A percentile compares a stretch with the other conserved stretches of the same genome.
These are phyloP conservation scores for Piper betle DNA, from an alignment of 164 flowering plant species.

Conservation along the genomic window DNA sequence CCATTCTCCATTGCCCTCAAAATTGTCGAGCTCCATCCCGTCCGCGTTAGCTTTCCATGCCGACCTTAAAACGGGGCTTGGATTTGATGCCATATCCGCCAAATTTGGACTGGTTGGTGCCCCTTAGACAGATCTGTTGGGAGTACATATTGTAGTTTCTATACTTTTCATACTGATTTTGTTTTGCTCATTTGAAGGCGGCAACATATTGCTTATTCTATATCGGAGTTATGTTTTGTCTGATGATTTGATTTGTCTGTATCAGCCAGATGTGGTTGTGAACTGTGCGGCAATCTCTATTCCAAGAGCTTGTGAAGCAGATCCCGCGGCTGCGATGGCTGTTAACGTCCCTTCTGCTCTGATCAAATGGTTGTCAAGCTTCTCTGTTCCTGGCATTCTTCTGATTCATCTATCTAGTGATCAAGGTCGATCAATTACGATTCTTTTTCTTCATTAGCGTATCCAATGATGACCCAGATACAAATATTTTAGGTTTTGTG, in stretches of 20 bases:
- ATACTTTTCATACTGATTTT: not conserved
- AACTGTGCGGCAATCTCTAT: constrained; percentile 90
- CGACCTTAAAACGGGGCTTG: constrained; percentile 50
- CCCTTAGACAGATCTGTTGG: not conserved
- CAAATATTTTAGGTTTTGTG: not conserved
- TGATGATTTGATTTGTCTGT: constrained; percentile 14
- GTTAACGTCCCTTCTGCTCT: constrained; percentile 72
- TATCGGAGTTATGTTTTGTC: constrained; percentile 19
- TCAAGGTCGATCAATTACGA: constrained; percentile 42
- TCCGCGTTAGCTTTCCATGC: constrained; percentile 41
- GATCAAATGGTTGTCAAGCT: constrained; percentile 66
- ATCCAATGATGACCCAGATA: not conserved
- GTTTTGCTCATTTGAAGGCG: not conserved
- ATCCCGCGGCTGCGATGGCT: constrained; percentile 64
- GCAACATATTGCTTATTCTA: not conserved
- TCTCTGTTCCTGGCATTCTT: constrained; percentile 24
- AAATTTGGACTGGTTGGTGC: constrained; percentile 57
- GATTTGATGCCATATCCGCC: constrained; percentile 36
- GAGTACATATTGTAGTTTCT: not conserved
- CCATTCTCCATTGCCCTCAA: constrained; percentile 37
- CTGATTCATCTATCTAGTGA: constrained; percentile 89
- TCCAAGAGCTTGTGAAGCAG: constrained; percentile 73
- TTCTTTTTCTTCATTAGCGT: not conserved
- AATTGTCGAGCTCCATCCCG: constrained; percentile 38
- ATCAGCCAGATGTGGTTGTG: constrained; percentile 75